Base-by-base conservation (phyloP, 169 alveolate species). In the Blepharisma undulans region DNA sequence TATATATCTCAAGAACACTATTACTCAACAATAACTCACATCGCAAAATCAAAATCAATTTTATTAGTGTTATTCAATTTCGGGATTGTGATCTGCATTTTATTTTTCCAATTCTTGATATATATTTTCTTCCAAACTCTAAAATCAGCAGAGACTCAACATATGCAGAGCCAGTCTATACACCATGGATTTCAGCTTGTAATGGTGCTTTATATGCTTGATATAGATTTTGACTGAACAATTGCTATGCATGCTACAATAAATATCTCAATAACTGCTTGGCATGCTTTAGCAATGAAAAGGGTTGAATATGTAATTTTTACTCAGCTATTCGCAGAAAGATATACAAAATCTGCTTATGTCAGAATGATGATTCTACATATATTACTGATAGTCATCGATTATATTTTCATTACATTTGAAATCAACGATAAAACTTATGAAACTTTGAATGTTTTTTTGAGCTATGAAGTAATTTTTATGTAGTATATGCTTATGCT, bases 141-240 rank as follows among this genome's bases (percentile, higher is more conserved):
- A 86, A 61, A 72, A 72, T 22, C 48, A 21, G 84, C 91, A 1
- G 91, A 86, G 29, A 48, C 72, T n/a, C 91, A 86, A 12, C 48
- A 86, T 48, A 86, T 86, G 84, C 84, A 86, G 72, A 86, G 91
- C 27, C 72, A 60, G n/a, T 34, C 84, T 3, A 72, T 86, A 59
- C 25, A 36, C 7, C 91, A 86, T 72, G 91, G 91, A 25, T 86
- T 86, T 36, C 29, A 86, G 29, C 32, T 86, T 8, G 72, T 86
- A 22, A 86, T 86, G 30, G 66, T 36, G 0, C 84, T 86, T 8
- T 86, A 86, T 29, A 29, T 86, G 84, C 84, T 86, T 19, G 59
- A 86, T 32, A 22, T 86, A 27, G 91, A 60, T 8, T 86, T 86
- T 32, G 91, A 86, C 27, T 32, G 72, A n/a, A 3, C 10, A 12